phyloP scores from a whole-genome alignment of 805 yeast species.

The Saturnispora diversa region DNA sequence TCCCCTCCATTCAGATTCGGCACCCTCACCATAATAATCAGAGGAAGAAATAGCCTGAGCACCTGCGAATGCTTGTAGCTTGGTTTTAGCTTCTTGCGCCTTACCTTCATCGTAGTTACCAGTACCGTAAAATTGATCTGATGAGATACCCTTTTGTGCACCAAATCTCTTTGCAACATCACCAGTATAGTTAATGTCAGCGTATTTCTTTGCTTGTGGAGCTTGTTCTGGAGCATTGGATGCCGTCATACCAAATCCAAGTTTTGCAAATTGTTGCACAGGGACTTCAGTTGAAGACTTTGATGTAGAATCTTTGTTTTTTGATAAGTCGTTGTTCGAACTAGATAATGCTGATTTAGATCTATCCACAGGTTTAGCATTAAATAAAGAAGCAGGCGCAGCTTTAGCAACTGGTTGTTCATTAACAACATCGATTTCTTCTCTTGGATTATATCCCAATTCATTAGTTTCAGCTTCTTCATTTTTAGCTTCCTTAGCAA shows the following conservation, averaged over 20 bases:
- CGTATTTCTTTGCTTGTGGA: constrained; percentile 21
- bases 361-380: constrained; percentile 2
- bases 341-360: constrained; percentile 3
- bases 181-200: constrained; percentile 53
- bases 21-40: constrained; percentile 80
- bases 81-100: constrained; percentile 71
- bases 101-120: constrained; percentile 72
- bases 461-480: constrained; percentile 65
- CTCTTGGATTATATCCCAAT: constrained; percentile 44
- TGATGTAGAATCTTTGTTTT: neutral
- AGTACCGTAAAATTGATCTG: constrained; percentile 90
- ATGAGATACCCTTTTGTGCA: constrained; percentile 85
- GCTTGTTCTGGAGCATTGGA: constrained; percentile 40
- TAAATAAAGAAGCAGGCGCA: constrained; percentile 17
- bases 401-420: constrained; percentile 19
- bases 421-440: constrained; percentile 13
- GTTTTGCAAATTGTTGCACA: constrained; percentile 65
- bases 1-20: constrained; percentile 19
- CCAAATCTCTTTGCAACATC: constrained; percentile 75
- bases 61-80: constrained; percentile 72
- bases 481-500: constrained; percentile 69
- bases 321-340: neutral
- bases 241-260: constrained; percentile 85
- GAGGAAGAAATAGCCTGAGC: constrained; percentile 89
- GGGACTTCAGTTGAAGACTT: constrained; percentile 34